Evolutionary conservation across 2,329 filamentous ascomycete species (phyloP).

Genomic region (Sclerotinia trifoliorum): DNA sequence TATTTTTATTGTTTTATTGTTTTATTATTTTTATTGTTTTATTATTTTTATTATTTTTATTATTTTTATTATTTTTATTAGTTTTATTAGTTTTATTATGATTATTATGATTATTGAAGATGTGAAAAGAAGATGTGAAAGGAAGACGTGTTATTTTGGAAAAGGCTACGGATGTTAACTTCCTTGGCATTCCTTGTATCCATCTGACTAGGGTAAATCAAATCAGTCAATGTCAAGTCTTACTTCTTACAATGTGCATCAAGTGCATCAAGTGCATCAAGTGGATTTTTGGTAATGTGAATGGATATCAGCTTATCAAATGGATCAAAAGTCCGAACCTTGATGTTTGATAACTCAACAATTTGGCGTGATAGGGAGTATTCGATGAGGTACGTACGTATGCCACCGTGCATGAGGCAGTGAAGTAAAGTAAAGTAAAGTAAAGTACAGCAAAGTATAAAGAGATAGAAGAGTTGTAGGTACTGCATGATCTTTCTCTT

Average conservation of each 20-base stretch:
- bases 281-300: background rate
- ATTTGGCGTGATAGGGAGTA: background rate
- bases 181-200: no score
- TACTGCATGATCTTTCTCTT: background rate
- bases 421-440: background rate
- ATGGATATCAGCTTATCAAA: background rate
- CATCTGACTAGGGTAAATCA: no score
- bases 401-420: background rate
- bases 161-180: no score
- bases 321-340: background rate
- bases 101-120: no score
- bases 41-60: no score
- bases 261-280: slow-evolving; percentile 1
- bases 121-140: no score
- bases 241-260: background rate
- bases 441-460: slow-evolving; percentile 1
- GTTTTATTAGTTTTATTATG: no score
- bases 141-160: no score
- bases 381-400: background rate
- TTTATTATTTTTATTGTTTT: no score
- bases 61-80: no score
- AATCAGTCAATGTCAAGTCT: no score
- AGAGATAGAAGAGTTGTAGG: background rate
- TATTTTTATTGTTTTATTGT: no score
- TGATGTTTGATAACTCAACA: background rate